These are phyloP conservation scores for Solanum sparsipilum DNA, from an alignment of 257 asterid genomes.

Conservation along the genomic window DNA sequence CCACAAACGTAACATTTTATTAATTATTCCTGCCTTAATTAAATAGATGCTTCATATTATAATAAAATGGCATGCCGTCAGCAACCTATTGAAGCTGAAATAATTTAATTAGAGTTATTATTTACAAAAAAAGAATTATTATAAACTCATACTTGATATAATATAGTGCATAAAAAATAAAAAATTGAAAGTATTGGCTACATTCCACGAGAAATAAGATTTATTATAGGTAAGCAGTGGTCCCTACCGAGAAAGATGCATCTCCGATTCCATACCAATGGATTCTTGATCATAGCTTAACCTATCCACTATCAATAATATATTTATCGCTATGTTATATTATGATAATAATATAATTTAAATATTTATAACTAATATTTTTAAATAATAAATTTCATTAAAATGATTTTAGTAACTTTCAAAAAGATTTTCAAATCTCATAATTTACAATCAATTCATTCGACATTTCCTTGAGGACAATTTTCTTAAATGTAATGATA, in stretches of 20 bases:
- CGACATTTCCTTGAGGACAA: no score
- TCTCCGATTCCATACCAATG: not conserved
- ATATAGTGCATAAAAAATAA: not conserved
- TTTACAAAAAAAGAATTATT: not conserved
- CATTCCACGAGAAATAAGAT: not conserved
- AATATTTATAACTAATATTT: no score
- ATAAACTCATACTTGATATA: not conserved
- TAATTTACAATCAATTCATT: no score
- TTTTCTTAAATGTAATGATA: no score
- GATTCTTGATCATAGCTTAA: not conserved
- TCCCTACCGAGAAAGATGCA: not conserved
- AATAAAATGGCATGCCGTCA: not conserved
- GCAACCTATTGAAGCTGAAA: not conserved
- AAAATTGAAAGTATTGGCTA: not conserved
- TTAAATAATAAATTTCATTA: no score
- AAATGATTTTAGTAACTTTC: no score
- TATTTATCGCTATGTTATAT: no score
- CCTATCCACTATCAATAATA: not conserved
- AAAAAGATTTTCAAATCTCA: no score
- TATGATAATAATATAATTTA: no score
- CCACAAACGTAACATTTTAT: not conserved
- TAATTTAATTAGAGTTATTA: not conserved
- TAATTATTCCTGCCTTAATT: not conserved
- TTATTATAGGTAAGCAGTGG: not conserved
- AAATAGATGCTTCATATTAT: not conserved